These are phyloP conservation scores for Stephania cephalantha DNA, from an alignment of 164 flowering plant genomes.

Conservation along the genomic window DNA sequence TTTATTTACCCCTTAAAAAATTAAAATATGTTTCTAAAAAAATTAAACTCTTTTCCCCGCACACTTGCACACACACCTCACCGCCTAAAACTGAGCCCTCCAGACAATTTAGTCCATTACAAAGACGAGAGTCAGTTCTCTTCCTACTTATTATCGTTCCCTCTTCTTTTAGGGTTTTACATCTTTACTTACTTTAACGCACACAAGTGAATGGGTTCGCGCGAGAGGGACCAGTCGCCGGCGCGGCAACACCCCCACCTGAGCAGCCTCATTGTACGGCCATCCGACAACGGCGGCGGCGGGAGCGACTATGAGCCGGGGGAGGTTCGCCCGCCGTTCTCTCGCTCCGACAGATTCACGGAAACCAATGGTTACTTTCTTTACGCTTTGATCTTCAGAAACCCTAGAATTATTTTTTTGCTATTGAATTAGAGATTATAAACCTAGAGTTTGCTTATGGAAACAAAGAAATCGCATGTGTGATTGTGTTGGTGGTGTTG, in stretches of 20 bases:
- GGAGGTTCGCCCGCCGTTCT: slow-evolving; percentile 49
- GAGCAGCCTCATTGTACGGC: slow-evolving; percentile 23
- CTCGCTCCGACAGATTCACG: slow-evolving; percentile 45
- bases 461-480: slow-evolving; percentile 17
- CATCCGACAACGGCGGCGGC: slow-evolving; percentile 2
- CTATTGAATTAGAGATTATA: not conserved
- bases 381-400: not conserved
- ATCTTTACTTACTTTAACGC: too few relatives aligned
- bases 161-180: too few relatives aligned
- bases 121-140: too few relatives aligned
- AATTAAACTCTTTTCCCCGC: too few relatives aligned
- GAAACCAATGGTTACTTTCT: slow-evolving; percentile 35
- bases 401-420: slow-evolving; percentile 1
- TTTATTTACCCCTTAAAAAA: too few relatives aligned
- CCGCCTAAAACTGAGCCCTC: too few relatives aligned
- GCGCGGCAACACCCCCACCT: slow-evolving; percentile 5
- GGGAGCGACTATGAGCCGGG: slow-evolving; percentile 69
- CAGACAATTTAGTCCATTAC: too few relatives aligned
- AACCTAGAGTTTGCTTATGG: slow-evolving; percentile 37
- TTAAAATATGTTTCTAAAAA: too few relatives aligned
- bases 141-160: too few relatives aligned
- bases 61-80: too few relatives aligned
- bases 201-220: slow-evolving; percentile 33
- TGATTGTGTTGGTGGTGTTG: too few relatives aligned
- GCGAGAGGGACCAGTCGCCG: slow-evolving; percentile 39